These are phyloP conservation scores for Aspergillus nidulans DNA, from an alignment of 495 filamentous ascomycete species.

Conservation along the genomic window DNA sequence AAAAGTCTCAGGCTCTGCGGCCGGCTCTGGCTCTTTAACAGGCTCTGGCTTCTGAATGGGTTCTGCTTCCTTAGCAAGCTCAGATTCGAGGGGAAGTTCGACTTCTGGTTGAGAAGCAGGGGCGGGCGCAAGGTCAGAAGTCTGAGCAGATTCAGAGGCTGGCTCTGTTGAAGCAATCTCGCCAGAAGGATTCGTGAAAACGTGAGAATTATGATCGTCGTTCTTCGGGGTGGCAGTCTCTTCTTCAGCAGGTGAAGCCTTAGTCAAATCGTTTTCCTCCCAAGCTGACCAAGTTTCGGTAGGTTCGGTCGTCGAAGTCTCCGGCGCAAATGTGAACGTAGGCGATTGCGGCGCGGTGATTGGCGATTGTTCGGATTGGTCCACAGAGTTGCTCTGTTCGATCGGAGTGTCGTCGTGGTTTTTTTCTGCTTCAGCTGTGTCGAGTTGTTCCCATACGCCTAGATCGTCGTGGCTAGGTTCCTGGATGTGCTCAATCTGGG, in stretches of 20 bases:
- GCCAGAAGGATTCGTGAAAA: not conserved
- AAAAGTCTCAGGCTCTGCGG: too few species aligned
- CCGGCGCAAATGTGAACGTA: constrained; percentile 24
- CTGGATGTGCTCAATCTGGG: constrained; percentile 12
- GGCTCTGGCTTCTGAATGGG: not conserved
- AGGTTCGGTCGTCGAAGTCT: not conserved
- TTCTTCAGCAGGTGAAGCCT: not conserved
- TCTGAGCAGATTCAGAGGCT: not conserved
- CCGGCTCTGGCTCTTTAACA: not conserved
- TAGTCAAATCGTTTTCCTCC: constrained; percentile 2
- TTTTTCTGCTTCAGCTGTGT: constrained; percentile 5
- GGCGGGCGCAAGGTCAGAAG: not conserved
- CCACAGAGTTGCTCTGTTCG: constrained; percentile 17
- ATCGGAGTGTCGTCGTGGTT: constrained; percentile 9
- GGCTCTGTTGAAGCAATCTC: constrained; percentile 2
- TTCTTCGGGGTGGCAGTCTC: not conserved
- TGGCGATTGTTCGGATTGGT: constrained; percentile 16
- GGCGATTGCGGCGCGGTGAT: constrained; percentile 23
- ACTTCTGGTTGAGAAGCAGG: constrained; percentile 5
- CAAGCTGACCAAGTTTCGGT: constrained; percentile 2
- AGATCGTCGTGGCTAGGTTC: constrained; percentile 13
- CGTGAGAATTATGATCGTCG: not conserved
- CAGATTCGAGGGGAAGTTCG: not conserved
- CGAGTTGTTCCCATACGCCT: constrained; percentile 14
- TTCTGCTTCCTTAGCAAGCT: not conserved